Base-by-base conservation (phyloP, 495 filamentous ascomycete genomes). In the Echria macrotheca region DNA sequence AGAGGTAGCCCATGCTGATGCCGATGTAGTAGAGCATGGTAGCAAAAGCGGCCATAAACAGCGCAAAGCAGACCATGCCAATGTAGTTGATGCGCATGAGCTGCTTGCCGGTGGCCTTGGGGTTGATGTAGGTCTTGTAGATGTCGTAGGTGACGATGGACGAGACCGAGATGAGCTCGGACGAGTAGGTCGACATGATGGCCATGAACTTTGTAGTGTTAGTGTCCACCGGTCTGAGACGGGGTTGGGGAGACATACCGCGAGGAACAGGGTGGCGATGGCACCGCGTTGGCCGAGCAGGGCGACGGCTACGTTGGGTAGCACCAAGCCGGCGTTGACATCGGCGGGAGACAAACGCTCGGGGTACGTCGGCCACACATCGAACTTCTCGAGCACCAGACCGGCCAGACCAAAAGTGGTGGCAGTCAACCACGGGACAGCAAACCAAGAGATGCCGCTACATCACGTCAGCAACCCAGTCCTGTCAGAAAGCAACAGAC, bases 1-100 rank as follows among this genome's bases (percentile, higher is more conserved):
- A 85, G 12, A 85, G 73, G 54, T 83, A 86, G 19, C 83, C 83
- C 47, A 59, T 55, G 25, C 49, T 47, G 78, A 86, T 85, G 36
- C 79, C 80, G 37, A 85, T 80, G 19, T 64, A 68, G 47, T 47
- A 44, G 9, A 59, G 52, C 3, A 42, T 26, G 29, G 63, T 64
- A 25, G 63, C 58, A 29, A 61, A 62, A 48, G 55, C 63, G 24
- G 58, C 54, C 9, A 79, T 66, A 18, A 77, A 61, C 5, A 79
- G 18, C 8, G 65, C 72, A 53, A 73, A 82, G 17, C 72, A 14
- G 5, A 67, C 58, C 41, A 82, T 72, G 23, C 61, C 63, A 43
- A 59, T 59, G 55, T 79, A 76, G 42, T 68, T 72, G 42, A 77
- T 62, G 22, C 58, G 58, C 32, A 80, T 68, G 3, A 82, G 63